Conservation (phyloP, 176 grass and related monocot genomes). For the Zizania latifolia region DNA sequence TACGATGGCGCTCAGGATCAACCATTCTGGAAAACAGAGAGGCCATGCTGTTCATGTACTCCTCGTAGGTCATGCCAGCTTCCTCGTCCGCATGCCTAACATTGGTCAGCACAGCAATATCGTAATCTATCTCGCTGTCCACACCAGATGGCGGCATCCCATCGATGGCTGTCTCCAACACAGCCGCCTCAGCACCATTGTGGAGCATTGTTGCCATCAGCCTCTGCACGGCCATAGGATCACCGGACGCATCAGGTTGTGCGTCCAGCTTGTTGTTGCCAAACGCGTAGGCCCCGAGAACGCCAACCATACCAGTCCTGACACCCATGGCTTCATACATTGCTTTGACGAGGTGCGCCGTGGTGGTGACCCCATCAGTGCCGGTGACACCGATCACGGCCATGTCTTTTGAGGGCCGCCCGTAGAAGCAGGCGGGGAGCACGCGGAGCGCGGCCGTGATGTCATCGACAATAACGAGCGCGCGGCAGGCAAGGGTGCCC, state of each 20-base stretch:
- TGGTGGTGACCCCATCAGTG: slow-evolving; percentile 52
- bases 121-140: slow-evolving; percentile 69
- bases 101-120: slow-evolving; percentile 86
- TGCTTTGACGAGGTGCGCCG: slow-evolving; percentile 76
- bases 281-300: slow-evolving; percentile 64
- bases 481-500: slow-evolving; percentile 74
- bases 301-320: slow-evolving; percentile 69
- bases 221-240: slow-evolving; percentile 73
- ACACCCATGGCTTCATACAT: slow-evolving; percentile 83
- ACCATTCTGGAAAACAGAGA: slow-evolving; percentile 79
- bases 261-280: slow-evolving; percentile 60
- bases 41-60: slow-evolving; percentile 65
- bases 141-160: slow-evolving; percentile 34
- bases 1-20: slow-evolving; percentile 73
- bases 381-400: slow-evolving; percentile 64
- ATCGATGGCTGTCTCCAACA: slow-evolving; percentile 60
- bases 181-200: slow-evolving; percentile 80
- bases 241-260: slow-evolving; percentile 36
- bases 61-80: slow-evolving; percentile 48
- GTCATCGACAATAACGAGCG: slow-evolving; percentile 84
- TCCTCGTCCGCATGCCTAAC: slow-evolving; percentile 50
- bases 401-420: slow-evolving; percentile 61
- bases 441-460: slow-evolving; percentile 40
- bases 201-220: slow-evolving; percentile 88
- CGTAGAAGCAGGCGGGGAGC: slow-evolving; percentile 74